Evolutionary conservation across 1,284 basidiomycete species (phyloP), one percentile per base, ranked within the genome.

Genomic region (Neonothopanus nambi): DNA sequence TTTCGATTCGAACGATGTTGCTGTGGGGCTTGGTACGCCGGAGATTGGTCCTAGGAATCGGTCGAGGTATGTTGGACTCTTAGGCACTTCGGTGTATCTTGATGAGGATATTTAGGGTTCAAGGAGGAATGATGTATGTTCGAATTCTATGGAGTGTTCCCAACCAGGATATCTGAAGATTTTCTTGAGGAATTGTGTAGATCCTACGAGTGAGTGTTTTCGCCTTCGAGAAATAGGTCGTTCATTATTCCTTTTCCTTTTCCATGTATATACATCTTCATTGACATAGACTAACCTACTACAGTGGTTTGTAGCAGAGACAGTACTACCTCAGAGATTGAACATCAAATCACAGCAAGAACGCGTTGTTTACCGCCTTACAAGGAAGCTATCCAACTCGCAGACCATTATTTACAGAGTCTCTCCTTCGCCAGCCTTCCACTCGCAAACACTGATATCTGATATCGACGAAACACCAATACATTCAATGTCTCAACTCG

Each of bases 31-130:
- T 20, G 63, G 63, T 3, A 63, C 61, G 17, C 54, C 63, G 11
- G 63, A 61, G 1, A 64, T 64, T 26, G 63, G 63, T 54, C 60
- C 59, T 26, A 56, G 61, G 23, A 61, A 64, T 43, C 60, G 61
- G 3, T 60, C 63, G 13, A 56, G 61, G 39, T 64, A 64, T 40
- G 52, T 64, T 15, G 61, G 63, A 3, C 46, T 61, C 15, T 63
- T 61, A 2, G 59, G 63, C 18, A 60, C 59, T 36, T 60, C 63
- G 5, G 59, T 61, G 3, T 64, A 61, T 45, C 56, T 63, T 24
- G 58, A 59, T 38, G 40, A 57, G 4, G 59, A 60, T 24, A 41
- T 61, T n/a, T 63, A 60, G 62, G 61, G 49, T 24, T 51, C 49
- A 36, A n/a, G 18, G 13, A 20, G 26, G 39, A 51, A 36, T 13